These are phyloP conservation scores for Sphenostylis stenocarpa DNA, from an alignment of 306 rosid genomes.

Conservation along the genomic window DNA sequence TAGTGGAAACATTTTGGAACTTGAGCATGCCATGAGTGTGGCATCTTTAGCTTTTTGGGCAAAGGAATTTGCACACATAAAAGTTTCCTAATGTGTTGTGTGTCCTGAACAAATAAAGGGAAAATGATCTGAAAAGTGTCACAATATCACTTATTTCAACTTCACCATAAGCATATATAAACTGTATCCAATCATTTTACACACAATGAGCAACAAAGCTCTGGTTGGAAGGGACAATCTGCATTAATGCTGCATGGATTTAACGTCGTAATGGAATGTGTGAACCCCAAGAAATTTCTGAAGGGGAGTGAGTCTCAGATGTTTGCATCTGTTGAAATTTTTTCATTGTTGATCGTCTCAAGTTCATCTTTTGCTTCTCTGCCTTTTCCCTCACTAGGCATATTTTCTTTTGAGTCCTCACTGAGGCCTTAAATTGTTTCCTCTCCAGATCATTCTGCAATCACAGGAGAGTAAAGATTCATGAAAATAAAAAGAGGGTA, in stretches of 20 bases:
- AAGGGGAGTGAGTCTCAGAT: conserved; percentile 3
- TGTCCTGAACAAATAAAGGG: not conserved
- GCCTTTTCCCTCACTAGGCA: conserved; percentile 54
- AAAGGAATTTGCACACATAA: not conserved
- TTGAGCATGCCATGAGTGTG: not conserved
- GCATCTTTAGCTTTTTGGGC: not conserved
- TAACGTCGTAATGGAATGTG: conserved; percentile 16
- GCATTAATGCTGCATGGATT: not conserved
- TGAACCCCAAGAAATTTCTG: conserved; percentile 29
- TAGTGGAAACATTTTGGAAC: not conserved
- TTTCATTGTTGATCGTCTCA: conserved; percentile 47
- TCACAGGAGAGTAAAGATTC: not conserved
- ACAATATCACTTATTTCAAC: not conserved
- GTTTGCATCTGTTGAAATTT: conserved; percentile 40
- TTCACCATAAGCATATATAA: not conserved
- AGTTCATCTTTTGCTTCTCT: conserved; percentile 47
- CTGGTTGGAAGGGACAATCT: not conserved
- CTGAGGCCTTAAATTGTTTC: conserved; percentile 42
- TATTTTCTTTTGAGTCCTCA: conserved; percentile 45
- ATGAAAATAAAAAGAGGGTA: not conserved
- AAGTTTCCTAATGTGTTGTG: not conserved
- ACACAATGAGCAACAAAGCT: not conserved
- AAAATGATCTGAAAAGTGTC: not conserved
- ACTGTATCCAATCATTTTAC: not conserved
- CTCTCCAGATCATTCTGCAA: conserved; percentile 60